phyloP scores from a whole-genome alignment of 176 grass and related monocot genomes.

The Calamus simplicifolius region DNA sequence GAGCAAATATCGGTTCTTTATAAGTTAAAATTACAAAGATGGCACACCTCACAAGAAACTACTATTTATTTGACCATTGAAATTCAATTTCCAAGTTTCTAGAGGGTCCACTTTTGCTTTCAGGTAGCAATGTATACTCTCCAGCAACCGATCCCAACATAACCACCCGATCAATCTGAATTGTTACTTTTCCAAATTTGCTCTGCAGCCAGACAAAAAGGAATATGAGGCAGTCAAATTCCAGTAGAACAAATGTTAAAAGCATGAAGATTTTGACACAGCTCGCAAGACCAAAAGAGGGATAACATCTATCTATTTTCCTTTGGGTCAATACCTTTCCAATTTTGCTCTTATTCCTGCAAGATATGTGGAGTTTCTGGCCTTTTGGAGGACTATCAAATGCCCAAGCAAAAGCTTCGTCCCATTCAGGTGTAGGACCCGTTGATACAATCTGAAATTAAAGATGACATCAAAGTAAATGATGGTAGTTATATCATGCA shows the following conservation, averaged over 20 bases:
- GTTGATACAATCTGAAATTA: slow-evolving; percentile 75
- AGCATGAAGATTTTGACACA: too few species aligned
- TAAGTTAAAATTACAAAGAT: slow-evolving; percentile 33
- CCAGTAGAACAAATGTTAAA: too few species aligned
- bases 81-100: slow-evolving; percentile 98
- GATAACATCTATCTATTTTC: background rate
- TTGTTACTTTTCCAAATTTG: slow-evolving; percentile 93
- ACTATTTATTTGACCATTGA: slow-evolving; percentile 98
- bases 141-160: slow-evolving; percentile 96
- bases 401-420: slow-evolving; percentile 91
- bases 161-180: slow-evolving; percentile 94
- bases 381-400: slow-evolving; percentile 98
- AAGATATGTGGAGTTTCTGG: slow-evolving; percentile 98
- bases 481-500: too few species aligned
- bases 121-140: slow-evolving; percentile 83
- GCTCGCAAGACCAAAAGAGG: too few species aligned
- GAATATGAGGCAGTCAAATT: background rate
- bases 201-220: slow-evolving; percentile 47
- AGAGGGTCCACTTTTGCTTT: slow-evolving; percentile 89
- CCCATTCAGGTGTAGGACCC: slow-evolving; percentile 89
- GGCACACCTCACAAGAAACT: slow-evolving; percentile 21
- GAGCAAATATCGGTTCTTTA: slow-evolving; percentile 31
- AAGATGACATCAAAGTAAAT: background rate
- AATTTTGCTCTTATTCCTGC: slow-evolving; percentile 99
- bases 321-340: slow-evolving; percentile 62